Evolutionary conservation across 805 yeast genomes (phyloP), one percentile per base, ranked within the genome.

Genomic region (Zygoascus ofunaensis): DNA sequence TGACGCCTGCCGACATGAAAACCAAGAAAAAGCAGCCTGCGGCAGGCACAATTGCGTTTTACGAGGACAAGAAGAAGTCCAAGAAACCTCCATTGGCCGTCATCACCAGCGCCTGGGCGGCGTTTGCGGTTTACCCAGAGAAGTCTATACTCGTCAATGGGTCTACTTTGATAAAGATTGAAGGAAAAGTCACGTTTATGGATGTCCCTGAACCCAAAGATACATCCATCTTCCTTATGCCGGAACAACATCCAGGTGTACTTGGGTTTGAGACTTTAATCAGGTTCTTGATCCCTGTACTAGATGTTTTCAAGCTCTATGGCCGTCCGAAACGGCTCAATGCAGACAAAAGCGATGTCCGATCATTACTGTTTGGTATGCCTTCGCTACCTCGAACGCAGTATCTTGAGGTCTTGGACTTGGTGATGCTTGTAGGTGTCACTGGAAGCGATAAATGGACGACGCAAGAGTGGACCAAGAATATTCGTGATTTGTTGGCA

Each of bases 121-220:
- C 86, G 18, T 81, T 82, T 52, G 97, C 98, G 0, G 79, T 89
- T n/a, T 92, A 87, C 62, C 98, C 98, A 10, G 87, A 85, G 56
- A 73, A 87, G 40, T 80, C 81, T 21, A 68, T 76, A 49, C 74
- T 90, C 49, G 83, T 92, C 50, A 95, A 90, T 64, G 79, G 79
- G 49, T 79, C 90, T 43, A 86, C 97, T 1, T 79, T 92, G 74
- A 74, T 90, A 58, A 92, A 92, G 59, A 62, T 90, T 44, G 96
- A 89, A 59, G 97, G 96, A 39, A 70, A 74, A 34, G 85, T 89
- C 26, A 43, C 49, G 35, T 65, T 63, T 44, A 49, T 56, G 40
- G 59, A 55, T 39, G 55, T 52, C n/a, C 54, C 53, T 22, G 61
- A 64, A 0, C 72, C 79, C 10, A 73, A 73, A 49, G 79, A 75